Base-by-base conservation (phyloP, 805 yeast genomes). In the Cyberlindnera mississippiensis region DNA sequence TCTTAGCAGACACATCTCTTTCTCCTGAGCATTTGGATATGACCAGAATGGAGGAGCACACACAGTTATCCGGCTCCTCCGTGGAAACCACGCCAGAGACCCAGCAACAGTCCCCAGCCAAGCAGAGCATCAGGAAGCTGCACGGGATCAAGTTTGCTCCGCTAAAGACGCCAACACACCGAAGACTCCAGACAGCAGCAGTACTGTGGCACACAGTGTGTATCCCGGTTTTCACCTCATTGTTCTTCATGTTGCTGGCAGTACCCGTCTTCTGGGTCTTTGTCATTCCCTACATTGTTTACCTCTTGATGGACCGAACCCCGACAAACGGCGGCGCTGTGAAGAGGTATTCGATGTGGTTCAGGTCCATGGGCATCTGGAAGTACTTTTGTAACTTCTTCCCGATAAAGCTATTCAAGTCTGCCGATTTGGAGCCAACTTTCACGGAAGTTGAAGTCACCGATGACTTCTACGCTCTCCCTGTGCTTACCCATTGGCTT, bases 141-240 rank as follows among this genome's bases (percentile, higher is more conserved):
- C 31, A 17, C 7, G 43, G 45, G 3, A 14, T 40, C 35, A 58
- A 65, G 73, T 53, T 75, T 53, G 84, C 84, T 3, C 86, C 82
- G 6, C 63, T 71, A 38, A 64, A 61, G 14, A 74, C 80, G 3
- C 86, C 91, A 2, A 51, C 75, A 38, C 55, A 62, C 20, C 68
- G 82, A 46, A 64, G 95, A 37, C 54, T 79, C 14, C 82, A 88
- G 50, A 86, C 91, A 1, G 53, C 82, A 4, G 78, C 79, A 1
- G 76, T 87, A 12, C 70, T 85, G 3, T 75, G 87, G 76, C 96
- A 88, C 61, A 75, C 83, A 2, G 69, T 86, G 14, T 73, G 85
- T 5, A 79, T 86, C 24, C 83, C 95, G 1, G 57, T 73, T 1
- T 71, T 81, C 36, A 61, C 75, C 2, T 66, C 77, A 7, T 38